phyloP scores from a whole-genome alignment of 2,329 filamentous ascomycete species.

The Lachnellula arida region DNA sequence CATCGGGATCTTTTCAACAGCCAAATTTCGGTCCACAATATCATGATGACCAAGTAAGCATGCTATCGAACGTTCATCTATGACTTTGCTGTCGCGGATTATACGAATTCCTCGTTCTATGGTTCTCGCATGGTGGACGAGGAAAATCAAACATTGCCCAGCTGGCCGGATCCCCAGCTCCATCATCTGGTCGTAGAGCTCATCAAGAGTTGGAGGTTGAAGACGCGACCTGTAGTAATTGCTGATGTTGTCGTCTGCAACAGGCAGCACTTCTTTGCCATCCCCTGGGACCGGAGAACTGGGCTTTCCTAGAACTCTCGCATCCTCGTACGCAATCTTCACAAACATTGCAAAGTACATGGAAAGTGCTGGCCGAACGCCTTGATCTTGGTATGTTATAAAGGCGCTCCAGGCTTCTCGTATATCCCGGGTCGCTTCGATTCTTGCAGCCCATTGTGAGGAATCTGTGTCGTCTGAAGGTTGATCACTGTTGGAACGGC shows the following conservation, averaged over 20 bases:
- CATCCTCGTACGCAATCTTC: constrained; percentile 44
- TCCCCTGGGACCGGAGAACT: constrained; percentile 52
- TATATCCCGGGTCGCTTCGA: constrained; percentile 55
- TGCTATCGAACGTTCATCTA: constrained; percentile 12
- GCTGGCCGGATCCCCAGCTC: constrained; percentile 43
- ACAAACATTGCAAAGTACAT: constrained; percentile 58
- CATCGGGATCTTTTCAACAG: constrained; percentile 24
- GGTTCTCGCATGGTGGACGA: constrained; percentile 50
- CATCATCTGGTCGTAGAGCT: constrained; percentile 57
- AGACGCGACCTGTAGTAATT: constrained; percentile 62
- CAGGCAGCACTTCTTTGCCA: constrained; percentile 47
- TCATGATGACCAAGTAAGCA: constrained; percentile 11
- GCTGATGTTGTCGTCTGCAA: constrained; percentile 53
- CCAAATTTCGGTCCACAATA: neutral
- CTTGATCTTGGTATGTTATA: constrained; percentile 31
- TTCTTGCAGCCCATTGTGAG: constrained; percentile 48
- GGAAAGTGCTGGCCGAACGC: constrained; percentile 35
- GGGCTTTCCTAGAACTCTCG: constrained; percentile 21
- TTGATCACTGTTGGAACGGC: no score
- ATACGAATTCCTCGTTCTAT: constrained; percentile 45
- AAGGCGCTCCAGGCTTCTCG: constrained; percentile 55
- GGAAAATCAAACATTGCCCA: constrained; percentile 47
- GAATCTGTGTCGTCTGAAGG: neutral
- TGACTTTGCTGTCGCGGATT: constrained; percentile 40
- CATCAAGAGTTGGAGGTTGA: constrained; percentile 52